These are phyloP conservation scores for Cercospora zeae-maydis DNA, from an alignment of 2,329 filamentous ascomycete species.

Conservation along the genomic window DNA sequence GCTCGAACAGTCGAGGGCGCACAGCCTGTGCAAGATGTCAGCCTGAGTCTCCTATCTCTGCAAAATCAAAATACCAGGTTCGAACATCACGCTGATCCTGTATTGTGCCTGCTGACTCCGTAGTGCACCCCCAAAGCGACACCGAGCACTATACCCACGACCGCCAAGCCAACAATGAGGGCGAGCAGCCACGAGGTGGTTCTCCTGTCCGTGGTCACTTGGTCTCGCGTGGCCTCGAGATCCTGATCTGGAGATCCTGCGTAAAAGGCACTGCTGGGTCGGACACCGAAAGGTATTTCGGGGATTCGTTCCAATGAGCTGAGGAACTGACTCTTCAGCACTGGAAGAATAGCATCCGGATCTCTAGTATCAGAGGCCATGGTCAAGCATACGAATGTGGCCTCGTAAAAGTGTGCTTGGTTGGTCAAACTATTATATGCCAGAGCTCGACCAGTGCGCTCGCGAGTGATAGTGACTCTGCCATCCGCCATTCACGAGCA, in stretches of 20 bases:
- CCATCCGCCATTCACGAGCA: not conserved
- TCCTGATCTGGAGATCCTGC: not conserved
- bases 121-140: slow-evolving; percentile 6
- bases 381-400: not conserved
- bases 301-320: not conserved
- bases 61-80: not conserved
- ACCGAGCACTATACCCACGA: not conserved
- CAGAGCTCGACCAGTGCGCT: not conserved
- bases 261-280: not conserved
- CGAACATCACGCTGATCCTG: not conserved
- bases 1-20: not conserved
- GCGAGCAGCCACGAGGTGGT: slow-evolving; percentile 2
- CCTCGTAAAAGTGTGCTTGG: not conserved
- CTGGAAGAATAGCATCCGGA: not conserved
- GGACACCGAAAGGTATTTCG: not conserved
- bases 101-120: not conserved
- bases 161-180: not conserved
- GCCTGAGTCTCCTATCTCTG: not conserved
- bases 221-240: not conserved
- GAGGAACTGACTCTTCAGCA: not conserved
- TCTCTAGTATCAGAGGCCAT: not conserved
- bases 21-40: not conserved
- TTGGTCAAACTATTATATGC: not conserved
- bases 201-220: not conserved
- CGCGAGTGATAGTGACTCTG: not conserved